Conservation (phyloP, 2,329 filamentous ascomycete species). For the Phialophora chinensis region DNA sequence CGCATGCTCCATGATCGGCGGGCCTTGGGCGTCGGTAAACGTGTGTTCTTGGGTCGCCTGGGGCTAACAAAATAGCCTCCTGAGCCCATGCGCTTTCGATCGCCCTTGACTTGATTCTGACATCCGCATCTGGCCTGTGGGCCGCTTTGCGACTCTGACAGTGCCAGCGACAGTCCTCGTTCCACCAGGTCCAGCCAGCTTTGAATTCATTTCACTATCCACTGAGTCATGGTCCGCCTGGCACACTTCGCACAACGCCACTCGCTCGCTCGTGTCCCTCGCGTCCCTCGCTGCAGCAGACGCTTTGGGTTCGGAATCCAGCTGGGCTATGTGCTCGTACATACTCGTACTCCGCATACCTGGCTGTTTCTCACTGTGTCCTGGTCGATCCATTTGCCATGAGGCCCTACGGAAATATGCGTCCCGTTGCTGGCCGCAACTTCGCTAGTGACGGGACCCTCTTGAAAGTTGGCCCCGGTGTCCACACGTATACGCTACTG, state of each 20-base stretch:
- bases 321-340: too few relatives aligned
- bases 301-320: background rate
- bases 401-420: constrained; percentile 12
- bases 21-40: constrained; percentile 8
- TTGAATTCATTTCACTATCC: constrained; percentile 9
- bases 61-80: constrained; percentile 13
- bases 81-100: constrained; percentile 5
- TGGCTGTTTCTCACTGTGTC: background rate
- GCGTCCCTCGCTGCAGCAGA: background rate
- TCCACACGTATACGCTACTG: constrained; percentile 26
- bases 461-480: constrained; percentile 16
- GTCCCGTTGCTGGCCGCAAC: constrained; percentile 9
- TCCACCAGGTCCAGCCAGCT: constrained; percentile 25
- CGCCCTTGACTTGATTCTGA: constrained; percentile 20
- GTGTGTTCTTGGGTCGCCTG: constrained; percentile 13
- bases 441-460: constrained; percentile 3
- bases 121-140: constrained; percentile 7
- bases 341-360: background rate
- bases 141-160: constrained; percentile 5
- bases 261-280: background rate
- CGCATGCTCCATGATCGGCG: constrained; percentile 3
- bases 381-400: background rate
- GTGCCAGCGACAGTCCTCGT: constrained; percentile 14
- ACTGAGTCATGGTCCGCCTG: constrained; percentile 7
- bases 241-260: constrained; percentile 5